Percentiles rank a stretch among this genome's conserved stretches.
Conservation (phyloP, 371 early-diverging fungal species). For the Rhizomucor miehei region DNA sequence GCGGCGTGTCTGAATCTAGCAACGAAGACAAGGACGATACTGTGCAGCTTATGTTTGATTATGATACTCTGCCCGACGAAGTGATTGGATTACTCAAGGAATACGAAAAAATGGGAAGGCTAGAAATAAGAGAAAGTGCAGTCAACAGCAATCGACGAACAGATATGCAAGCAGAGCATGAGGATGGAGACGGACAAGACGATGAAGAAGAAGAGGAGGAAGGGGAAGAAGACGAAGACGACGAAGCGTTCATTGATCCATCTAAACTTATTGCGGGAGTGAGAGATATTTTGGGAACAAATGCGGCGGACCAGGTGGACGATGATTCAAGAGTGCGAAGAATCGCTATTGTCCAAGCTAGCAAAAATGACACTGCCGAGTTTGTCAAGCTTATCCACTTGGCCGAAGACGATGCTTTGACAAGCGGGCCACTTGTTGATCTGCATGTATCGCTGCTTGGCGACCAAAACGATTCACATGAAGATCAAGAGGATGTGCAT, state of each 20-base stretch:
- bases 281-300: background rate
- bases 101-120: constrained; percentile 15
- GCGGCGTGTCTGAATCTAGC: too few species aligned
- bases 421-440: constrained; percentile 26
- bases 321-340: background rate
- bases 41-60: constrained; percentile 22
- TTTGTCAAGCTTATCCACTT: constrained; percentile 26
- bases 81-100: constrained; percentile 22
- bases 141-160: constrained; percentile 1
- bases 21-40: too few species aligned
- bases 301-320: background rate
- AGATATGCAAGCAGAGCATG: constrained; percentile 11
- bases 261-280: constrained; percentile 1
- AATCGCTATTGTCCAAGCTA: constrained; percentile 14
- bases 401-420: constrained; percentile 6
- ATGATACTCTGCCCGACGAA: constrained; percentile 27
- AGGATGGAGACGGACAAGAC: constrained; percentile 21
- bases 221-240: constrained; percentile 10
- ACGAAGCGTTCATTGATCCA: constrained; percentile 6
- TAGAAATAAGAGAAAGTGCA: constrained; percentile 12
- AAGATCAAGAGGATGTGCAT: constrained; percentile 2
- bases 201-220: constrained; percentile 14
- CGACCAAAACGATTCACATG: constrained; percentile 4
- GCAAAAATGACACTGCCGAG: constrained; percentile 7
- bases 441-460: constrained; percentile 35